Evolutionary conservation across 129 eudicot species (phyloP), one percentile per base, ranked within the genome.

Genomic region (Saposhnikovia divaricata): DNA sequence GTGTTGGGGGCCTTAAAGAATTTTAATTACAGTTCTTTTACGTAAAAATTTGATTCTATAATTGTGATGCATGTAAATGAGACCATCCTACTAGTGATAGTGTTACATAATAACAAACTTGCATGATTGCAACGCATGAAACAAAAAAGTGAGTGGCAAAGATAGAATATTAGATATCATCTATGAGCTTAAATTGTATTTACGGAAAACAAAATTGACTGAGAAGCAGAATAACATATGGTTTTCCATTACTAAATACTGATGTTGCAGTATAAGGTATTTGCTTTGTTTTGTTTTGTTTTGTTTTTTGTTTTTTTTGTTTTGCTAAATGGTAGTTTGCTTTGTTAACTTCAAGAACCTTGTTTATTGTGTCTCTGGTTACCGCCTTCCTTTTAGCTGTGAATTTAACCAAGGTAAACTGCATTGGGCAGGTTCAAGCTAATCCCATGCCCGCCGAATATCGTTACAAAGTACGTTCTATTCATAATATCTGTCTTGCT

Each of bases 361-460:
- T 63, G 16, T 66, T 5, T 65, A 28, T 65, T 10, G 15, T 61
- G 34, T 34, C 74, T 28, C 43, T 71, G 44, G 48, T 71, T 71
- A 1, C n/a, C 0, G 2, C 75, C 46, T 72, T 19, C 18, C 5
- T 42, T 74, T 44, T 45, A 23, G 21, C 6, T 44, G 59, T 46
- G 43, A 74, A 5, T 25, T 74, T 74, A 42, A 23, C 55, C 16
- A n/a, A 44, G 7, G 19, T 12, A 23, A 73, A 73, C 34, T 73
- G 14, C 47, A 44, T 27, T 73, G 50, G 87, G 81, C 81, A 94
- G 98, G 87, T 94, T 85, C 86, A 78, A 88, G 93, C 88, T 76
- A 89, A 93, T 75, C 66, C 73, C 72, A 94, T 94, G 98, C 97
- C 98, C 51, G 91, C 82, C 74, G 98, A 90, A 77, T 94, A 89